Evolutionary conservation across 805 yeast species (phyloP).

Genomic region (Cyberlindnera galapagoensis): DNA sequence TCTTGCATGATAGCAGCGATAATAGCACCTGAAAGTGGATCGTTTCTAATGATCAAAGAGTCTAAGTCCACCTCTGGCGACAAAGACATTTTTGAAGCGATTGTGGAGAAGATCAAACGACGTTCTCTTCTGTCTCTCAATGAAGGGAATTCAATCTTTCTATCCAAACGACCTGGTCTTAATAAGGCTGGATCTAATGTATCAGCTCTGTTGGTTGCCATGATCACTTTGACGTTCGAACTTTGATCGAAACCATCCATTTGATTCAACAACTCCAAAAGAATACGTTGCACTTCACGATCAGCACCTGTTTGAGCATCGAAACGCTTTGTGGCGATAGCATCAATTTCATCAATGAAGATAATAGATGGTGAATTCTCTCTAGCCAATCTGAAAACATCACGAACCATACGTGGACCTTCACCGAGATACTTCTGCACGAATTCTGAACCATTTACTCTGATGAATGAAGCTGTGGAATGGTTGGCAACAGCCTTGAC

Average conservation of each 20-base stretch:
- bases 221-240: conserved; percentile 91
- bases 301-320: conserved; percentile 99
- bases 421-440: conserved; percentile 98
- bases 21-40: conserved; percentile 93
- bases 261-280: conserved; percentile 91
- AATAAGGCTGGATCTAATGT: conserved; percentile 96
- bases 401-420: conserved; percentile 99
- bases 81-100: conserved; percentile 94
- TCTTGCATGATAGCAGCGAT: conserved; percentile 99
- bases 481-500: conserved; percentile 98
- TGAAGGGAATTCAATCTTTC: conserved; percentile 96
- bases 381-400: conserved; percentile 93
- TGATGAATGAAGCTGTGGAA: conserved; percentile 90
- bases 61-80: conserved; percentile 98
- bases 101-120: conserved; percentile 90
- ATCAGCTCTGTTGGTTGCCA: conserved; percentile 99
- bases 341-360: conserved; percentile 97
- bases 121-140: conserved; percentile 97
- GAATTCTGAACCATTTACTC: conserved; percentile 97
- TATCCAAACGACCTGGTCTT: conserved; percentile 97
- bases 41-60: conserved; percentile 89
- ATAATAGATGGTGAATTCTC: conserved; percentile 97
- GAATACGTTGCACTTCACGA: conserved; percentile 96
- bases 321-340: conserved; percentile 97
- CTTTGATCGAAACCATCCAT: conserved; percentile 99